phyloP scores from a whole-genome alignment of 495 filamentous ascomycete species.

The Evansstolkia leycettana region DNA sequence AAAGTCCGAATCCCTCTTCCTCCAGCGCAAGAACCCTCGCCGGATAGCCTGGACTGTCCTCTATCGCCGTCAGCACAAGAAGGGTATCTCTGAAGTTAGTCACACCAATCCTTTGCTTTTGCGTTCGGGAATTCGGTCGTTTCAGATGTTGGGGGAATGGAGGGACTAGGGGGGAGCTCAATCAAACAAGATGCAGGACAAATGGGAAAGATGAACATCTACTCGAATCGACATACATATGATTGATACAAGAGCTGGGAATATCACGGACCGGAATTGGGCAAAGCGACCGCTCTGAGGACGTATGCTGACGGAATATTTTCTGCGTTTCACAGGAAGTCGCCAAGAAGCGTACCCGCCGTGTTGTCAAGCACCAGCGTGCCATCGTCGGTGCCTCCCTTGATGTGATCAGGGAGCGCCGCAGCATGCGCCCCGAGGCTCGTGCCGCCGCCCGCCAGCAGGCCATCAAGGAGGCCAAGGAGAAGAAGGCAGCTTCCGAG shows the following conservation, averaged over 20 bases:
- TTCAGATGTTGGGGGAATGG: background rate
- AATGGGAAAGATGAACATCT: too few species aligned
- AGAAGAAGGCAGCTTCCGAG: constrained; percentile 80
- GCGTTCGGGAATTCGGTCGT: constrained; percentile 6
- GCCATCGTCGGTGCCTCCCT: constrained; percentile 98
- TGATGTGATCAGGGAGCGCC: constrained; percentile 99
- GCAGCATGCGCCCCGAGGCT: constrained; percentile 82
- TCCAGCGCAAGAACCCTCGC: constrained; percentile 99
- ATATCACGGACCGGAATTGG: too few species aligned
- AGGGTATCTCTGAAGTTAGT: constrained; percentile 99
- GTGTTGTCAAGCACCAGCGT: constrained; percentile 96
- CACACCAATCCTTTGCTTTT: constrained; percentile 13
- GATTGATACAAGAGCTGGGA: too few species aligned
- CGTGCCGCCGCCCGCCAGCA: constrained; percentile 79
- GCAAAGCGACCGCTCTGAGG: too few species aligned
- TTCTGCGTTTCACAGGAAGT: constrained; percentile 58
- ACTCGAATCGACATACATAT: too few species aligned
- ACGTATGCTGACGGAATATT: background rate
- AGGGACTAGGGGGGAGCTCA: too few species aligned
- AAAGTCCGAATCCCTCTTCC: constrained; percentile 99
- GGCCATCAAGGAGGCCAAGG: constrained; percentile 93
- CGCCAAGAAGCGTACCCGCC: constrained; percentile 98
- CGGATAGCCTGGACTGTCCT: constrained; percentile 98
- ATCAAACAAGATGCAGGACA: too few species aligned
- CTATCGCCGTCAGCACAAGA: constrained; percentile 96